Evolutionary conservation across 371 early-diverging fungal species (phyloP), one percentile per base, ranked within the genome.

Genomic region (Phascolomyces articulosus): DNA sequence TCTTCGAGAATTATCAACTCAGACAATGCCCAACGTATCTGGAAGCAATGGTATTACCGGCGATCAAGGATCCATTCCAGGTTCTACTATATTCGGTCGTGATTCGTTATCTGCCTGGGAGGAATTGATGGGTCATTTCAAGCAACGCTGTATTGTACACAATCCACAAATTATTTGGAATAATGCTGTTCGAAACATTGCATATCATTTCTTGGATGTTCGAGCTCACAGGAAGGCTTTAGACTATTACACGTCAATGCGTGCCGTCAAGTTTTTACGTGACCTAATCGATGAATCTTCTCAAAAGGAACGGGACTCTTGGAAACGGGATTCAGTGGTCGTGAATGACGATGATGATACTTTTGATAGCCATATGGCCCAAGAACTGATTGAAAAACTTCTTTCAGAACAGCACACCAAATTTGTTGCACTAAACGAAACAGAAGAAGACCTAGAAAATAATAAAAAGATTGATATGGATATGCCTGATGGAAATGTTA

Each of bases 121-220:
- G 40, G 75, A 80, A 16, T 20, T 71, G 13, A 71, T 80, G 75
- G 80, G 82, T 2, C 62, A 77, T 53, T 84, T 84, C 63, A 77
- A 76, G 31, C 75, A 74, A 49, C 73, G 80, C 4, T 80, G 74
- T 34, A 78, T 84, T 66, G 74, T 79, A 2, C 85, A 84, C 55
- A 84, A 80, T 58, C 79, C 85, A 1, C 77, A 84, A 62, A 79
- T 80, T 21, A 60, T 84, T 9, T 84, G 80, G 80, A 84, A 84
- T 51, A 84, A 84, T 55, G 73, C 82, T 0, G 60, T 84, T 2
- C 71, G 85, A 55, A 84, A 84, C 56, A 65, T 84, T 4, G 49
- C 80, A 0, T 84, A 84, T 64, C 82, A 78, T 53, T 79, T 73
- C 18, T 34, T 77, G 54, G 82, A 84, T 60, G 48, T 84, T 18